phyloP scores from a whole-genome alignment of 352 stramenopile species.

The Lagenidium sp. region DNA sequence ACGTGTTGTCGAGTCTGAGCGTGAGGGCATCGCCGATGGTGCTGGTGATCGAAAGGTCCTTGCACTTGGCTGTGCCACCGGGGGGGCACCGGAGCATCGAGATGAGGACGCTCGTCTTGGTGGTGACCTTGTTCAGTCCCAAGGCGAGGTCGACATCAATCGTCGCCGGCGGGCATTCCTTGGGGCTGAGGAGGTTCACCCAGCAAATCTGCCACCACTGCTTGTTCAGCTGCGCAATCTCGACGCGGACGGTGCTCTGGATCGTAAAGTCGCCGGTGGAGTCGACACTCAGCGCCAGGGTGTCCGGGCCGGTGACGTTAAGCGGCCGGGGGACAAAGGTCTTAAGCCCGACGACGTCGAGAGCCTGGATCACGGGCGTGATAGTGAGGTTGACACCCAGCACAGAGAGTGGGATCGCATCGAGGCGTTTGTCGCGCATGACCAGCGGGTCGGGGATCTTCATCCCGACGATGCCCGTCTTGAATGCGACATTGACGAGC shows the following conservation, averaged over 20 bases:
- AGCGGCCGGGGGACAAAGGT: conserved; percentile 31
- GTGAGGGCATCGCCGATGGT: conserved; percentile 26
- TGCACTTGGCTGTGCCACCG: conserved; percentile 25
- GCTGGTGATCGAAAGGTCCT: conserved; percentile 31
- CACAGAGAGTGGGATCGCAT: conserved; percentile 32
- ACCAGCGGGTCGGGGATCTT: conserved; percentile 25
- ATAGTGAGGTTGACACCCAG: conserved; percentile 39
- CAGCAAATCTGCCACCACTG: conserved; percentile 62
- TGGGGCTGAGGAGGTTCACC: conserved; percentile 38
- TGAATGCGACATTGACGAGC: conserved; percentile 24
- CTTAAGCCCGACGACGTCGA: conserved; percentile 34
- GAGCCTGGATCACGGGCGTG: conserved; percentile 36
- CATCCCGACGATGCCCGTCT: conserved; percentile 12
- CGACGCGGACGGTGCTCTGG: conserved; percentile 24
- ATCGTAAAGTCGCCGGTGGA: conserved; percentile 32
- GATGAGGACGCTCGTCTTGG: conserved; percentile 23
- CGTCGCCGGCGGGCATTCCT: conserved; percentile 23
- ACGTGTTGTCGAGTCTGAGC: conserved; percentile 16
- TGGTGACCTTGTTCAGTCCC: conserved; percentile 20
- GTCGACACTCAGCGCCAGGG: conserved; percentile 25
- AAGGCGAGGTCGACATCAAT: conserved; percentile 30
- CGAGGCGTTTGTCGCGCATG: conserved; percentile 27
- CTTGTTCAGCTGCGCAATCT: conserved; percentile 43
- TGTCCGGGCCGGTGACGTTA: conserved; percentile 34
- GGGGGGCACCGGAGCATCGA: conserved; percentile 27